Evolutionary conservation across 2,329 filamentous ascomycete species (phyloP).

Genomic region (Neurospora sp.): DNA sequence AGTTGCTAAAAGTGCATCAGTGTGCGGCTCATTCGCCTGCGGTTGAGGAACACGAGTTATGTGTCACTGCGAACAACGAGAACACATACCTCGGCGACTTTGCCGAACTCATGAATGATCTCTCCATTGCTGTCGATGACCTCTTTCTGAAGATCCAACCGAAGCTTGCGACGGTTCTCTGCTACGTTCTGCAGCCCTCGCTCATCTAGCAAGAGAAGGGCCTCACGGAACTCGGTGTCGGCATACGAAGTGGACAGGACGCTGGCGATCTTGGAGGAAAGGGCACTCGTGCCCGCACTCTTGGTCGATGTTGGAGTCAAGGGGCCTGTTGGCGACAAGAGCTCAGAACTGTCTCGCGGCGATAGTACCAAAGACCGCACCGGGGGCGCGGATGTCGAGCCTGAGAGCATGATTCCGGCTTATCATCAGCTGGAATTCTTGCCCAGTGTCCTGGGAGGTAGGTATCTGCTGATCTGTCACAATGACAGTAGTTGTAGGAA

Average conservation of each 20-base stretch:
- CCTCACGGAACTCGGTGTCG: constrained; percentile 82
- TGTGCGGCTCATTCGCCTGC: constrained; percentile 2
- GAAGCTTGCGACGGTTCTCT: constrained; percentile 67
- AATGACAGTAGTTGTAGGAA: not conserved
- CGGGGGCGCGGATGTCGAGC: not conserved
- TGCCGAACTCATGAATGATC: constrained; percentile 78
- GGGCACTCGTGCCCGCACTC: constrained; percentile 43
- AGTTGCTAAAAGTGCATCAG: constrained; percentile 55
- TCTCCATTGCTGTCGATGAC: constrained; percentile 88
- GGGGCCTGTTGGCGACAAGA: constrained; percentile 23
- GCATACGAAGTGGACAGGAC: constrained; percentile 89
- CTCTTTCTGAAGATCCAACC: constrained; percentile 79
- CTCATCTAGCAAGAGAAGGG: constrained; percentile 66
- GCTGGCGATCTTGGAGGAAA: constrained; percentile 72
- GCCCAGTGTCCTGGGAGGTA: not conserved
- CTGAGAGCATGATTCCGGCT: not conserved
- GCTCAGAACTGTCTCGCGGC: constrained; percentile 10
- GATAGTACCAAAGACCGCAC: constrained; percentile 7
- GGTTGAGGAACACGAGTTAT: not conserved
- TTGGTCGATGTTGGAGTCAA: constrained; percentile 22
- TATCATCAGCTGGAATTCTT: not conserved
- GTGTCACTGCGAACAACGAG: not conserved
- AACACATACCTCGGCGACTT: constrained; percentile 67
- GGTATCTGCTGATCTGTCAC: not conserved
- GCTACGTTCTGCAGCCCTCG: constrained; percentile 62